These are phyloP conservation scores for Verticillium longisporum DNA, from an alignment of 2,329 filamentous ascomycete species.

Conservation along the genomic window DNA sequence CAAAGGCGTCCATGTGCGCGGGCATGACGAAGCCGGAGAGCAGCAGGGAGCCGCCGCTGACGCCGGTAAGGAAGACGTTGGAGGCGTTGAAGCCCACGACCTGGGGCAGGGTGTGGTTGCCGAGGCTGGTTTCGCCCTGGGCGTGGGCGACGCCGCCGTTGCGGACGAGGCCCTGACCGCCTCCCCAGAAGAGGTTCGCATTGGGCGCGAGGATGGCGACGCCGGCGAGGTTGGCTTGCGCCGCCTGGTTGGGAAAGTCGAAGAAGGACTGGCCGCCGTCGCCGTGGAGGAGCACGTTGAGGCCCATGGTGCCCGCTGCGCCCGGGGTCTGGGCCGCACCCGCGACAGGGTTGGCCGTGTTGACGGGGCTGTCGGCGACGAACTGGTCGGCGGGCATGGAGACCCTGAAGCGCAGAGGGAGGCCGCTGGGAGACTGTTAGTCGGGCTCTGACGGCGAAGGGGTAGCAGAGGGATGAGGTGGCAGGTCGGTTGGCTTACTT, in stretches of 20 bases:
- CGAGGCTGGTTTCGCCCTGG: constrained; percentile 46
- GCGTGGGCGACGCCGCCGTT: constrained; percentile 50
- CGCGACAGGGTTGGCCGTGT: constrained; percentile 29
- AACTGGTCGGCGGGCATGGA: constrained; percentile 48
- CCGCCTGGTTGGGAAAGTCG: constrained; percentile 45
- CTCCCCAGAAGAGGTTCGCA: constrained; percentile 51
- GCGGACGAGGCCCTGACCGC: constrained; percentile 41
- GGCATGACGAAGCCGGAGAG: constrained; percentile 53
- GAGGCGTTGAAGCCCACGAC: constrained; percentile 45
- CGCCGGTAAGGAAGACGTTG: constrained; percentile 51
- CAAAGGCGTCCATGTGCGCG: constrained; percentile 42
- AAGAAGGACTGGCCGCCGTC: constrained; percentile 54
- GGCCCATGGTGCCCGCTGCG: constrained; percentile 31
- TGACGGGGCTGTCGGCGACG: constrained; percentile 38
- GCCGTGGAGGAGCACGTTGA: constrained; percentile 53
- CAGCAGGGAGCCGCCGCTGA: constrained; percentile 46
- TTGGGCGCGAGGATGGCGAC: constrained; percentile 48
- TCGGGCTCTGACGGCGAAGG: not conserved
- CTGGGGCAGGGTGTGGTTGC: constrained; percentile 40
- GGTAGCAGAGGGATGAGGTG: not conserved
- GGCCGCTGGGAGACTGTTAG: constrained; percentile 26
- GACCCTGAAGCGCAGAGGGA: constrained; percentile 49
- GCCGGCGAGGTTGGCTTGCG: constrained; percentile 37
- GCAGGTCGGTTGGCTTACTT: constrained; percentile 32
- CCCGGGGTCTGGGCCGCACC: constrained; percentile 14